These are phyloP conservation scores for Crithidia bombi DNA, from an alignment of 208 protist species.

Conservation along the genomic window DNA sequence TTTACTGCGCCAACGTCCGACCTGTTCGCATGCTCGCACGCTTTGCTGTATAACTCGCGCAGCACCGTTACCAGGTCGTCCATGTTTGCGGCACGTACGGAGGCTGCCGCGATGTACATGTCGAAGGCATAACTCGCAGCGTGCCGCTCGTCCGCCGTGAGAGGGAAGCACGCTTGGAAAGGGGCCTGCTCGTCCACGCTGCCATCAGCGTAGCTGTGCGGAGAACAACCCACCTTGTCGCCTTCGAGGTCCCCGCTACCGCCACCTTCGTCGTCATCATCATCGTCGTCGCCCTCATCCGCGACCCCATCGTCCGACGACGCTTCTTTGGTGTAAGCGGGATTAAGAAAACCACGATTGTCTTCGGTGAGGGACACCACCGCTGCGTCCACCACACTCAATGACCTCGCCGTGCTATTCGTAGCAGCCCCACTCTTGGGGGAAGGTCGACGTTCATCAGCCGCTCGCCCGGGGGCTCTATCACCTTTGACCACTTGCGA, in stretches of 20 bases:
- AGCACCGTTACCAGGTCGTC: conserved; percentile 12
- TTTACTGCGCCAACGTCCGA: not conserved
- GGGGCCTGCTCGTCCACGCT: not conserved
- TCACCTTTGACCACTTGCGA: no score
- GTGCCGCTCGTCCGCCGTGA: conserved; percentile 6
- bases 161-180: not conserved
- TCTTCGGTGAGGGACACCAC: conserved; percentile 17
- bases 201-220: not conserved
- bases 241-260: no score
- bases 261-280: not conserved
- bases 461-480: no score
- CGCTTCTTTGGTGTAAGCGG: conserved; percentile 7
- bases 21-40: not conserved
- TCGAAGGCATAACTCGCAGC: not conserved
- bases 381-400: not conserved
- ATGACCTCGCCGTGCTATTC: no score
- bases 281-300: not conserved
- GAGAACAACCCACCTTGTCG: not conserved
- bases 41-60: conserved; percentile 11
- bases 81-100: not conserved
- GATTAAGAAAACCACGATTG: conserved; percentile 30
- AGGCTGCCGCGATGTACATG: not conserved
- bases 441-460: no score
- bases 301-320: not conserved
- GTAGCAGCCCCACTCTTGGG: no score